Conservation (phyloP, 768 basidiomycete species). For the Russula sp. region DNA sequence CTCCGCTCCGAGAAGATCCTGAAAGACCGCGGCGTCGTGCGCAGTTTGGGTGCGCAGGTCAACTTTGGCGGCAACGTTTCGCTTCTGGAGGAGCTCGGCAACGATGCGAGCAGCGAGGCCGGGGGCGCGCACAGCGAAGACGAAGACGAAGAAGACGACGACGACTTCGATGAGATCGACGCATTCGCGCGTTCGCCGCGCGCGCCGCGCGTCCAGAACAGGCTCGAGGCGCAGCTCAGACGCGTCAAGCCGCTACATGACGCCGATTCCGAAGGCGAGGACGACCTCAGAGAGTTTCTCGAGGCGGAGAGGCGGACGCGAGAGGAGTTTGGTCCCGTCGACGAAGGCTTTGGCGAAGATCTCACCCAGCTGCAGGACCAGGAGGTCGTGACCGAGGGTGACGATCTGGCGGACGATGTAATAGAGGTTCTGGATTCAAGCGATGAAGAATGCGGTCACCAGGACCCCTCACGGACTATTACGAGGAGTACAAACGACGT, state of each 20-base stretch:
- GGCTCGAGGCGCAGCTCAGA: constrained; percentile 30
- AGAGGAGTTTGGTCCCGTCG: constrained; percentile 43
- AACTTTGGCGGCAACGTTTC: constrained; percentile 55
- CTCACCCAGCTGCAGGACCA: constrained; percentile 26
- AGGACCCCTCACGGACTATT: constrained; percentile 2
- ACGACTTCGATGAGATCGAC: constrained; percentile 53
- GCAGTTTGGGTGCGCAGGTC: constrained; percentile 36
- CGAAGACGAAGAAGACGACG: constrained; percentile 51
- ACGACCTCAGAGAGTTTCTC: constrained; percentile 61
- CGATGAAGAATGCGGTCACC: constrained; percentile 17
- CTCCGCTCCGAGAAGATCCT: constrained; percentile 54
- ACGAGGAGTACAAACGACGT: constrained; percentile 1
- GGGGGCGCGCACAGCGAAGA: constrained; percentile 38
- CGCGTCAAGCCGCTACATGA: constrained; percentile 38
- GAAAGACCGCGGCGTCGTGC: constrained; percentile 65
- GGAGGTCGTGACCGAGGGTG: constrained; percentile 28
- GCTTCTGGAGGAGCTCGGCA: constrained; percentile 30
- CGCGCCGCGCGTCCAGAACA: constrained; percentile 31
- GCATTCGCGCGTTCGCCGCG: constrained; percentile 36
- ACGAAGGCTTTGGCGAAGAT: constrained; percentile 34
- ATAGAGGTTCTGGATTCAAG: constrained; percentile 20
- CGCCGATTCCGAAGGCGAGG: constrained; percentile 46
- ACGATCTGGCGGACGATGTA: constrained; percentile 21
- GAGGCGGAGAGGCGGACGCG: constrained; percentile 53
- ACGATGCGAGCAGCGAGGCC: constrained; percentile 36